Conservation (phyloP, 768 basidiomycete species). For the Suillus variegatus region DNA sequence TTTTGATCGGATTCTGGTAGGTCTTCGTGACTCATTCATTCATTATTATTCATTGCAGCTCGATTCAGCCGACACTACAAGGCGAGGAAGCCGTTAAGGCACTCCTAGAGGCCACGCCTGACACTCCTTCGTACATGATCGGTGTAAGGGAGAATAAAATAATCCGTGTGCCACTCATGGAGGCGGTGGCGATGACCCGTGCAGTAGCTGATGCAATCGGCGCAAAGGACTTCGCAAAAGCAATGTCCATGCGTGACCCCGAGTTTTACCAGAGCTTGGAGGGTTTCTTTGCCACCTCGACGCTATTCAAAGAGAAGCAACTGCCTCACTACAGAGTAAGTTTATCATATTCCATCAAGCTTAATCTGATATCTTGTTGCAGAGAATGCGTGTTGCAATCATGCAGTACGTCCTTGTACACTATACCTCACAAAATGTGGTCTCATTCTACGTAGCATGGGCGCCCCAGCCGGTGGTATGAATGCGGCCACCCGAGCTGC, state of each 20-base stretch:
- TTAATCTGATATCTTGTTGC: conserved; percentile 16
- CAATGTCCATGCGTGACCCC: conserved; percentile 86
- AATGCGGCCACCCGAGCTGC: conserved; percentile 96
- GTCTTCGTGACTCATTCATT: conserved; percentile 18
- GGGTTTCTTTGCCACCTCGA: conserved; percentile 80
- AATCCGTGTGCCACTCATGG: conserved; percentile 85
- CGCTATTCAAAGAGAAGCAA: conserved; percentile 51
- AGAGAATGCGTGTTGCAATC: conserved; percentile 80
- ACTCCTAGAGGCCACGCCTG: conserved; percentile 80
- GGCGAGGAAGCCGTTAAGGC: conserved; percentile 92
- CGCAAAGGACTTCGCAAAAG: conserved; percentile 80
- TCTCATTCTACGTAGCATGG: conserved; percentile 57
- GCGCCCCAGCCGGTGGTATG: conserved; percentile 98
- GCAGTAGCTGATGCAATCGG: conserved; percentile 82
- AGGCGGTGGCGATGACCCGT: conserved; percentile 91
- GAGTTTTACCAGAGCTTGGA: conserved; percentile 88
- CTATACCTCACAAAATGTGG: background rate
- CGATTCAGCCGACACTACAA: conserved; percentile 88
- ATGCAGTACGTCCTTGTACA: conserved; percentile 66
- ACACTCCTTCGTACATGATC: conserved; percentile 97
- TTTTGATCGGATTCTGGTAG: conserved; percentile 86
- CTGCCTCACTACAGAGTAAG: conserved; percentile 53
- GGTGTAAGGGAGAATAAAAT: conserved; percentile 96
- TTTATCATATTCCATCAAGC: conserved; percentile 6
- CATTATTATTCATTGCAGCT: conserved; percentile 5